Percentiles rank a stretch among this genome's conserved stretches.
Evolutionary conservation across 768 basidiomycete genomes (phyloP).

Genomic region (Leccinellum rugosiceps): DNA sequence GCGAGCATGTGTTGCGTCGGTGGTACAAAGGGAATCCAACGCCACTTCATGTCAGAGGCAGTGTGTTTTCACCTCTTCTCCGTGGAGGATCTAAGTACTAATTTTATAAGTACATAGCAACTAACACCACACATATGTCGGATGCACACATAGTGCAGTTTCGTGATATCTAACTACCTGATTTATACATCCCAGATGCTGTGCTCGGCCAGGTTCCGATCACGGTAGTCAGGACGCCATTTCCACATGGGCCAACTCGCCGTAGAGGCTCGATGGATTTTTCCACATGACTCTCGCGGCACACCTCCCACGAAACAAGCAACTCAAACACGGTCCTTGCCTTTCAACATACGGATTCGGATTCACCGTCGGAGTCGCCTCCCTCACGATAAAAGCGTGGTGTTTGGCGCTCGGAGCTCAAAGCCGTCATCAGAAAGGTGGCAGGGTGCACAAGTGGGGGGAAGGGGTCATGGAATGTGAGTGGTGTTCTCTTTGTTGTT

Average conservation of each 20-base stretch:
- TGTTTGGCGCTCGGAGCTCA: slow-evolving; percentile 47
- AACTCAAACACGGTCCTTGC: slow-evolving; percentile 64
- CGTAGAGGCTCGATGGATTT: background rate
- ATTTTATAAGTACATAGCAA: background rate
- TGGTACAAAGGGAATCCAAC: slow-evolving; percentile 41
- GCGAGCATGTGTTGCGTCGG: slow-evolving; percentile 55
- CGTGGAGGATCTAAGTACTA: slow-evolving; percentile 1
- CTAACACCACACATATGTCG: slow-evolving; percentile 63
- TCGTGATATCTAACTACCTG: slow-evolving; percentile 8
- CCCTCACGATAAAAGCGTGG: slow-evolving; percentile 47
- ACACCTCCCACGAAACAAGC: slow-evolving; percentile 56
- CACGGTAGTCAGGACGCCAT: slow-evolving; percentile 64
- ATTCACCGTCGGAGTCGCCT: slow-evolving; percentile 41
- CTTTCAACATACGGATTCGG: slow-evolving; percentile 61
- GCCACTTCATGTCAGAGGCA: slow-evolving; percentile 3
- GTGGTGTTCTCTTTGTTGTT: slow-evolving; percentile 17
- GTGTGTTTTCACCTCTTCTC: slow-evolving; percentile 3
- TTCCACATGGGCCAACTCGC: slow-evolving; percentile 34
- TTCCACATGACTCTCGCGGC: slow-evolving; percentile 42
- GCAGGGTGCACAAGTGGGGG: slow-evolving; percentile 53
- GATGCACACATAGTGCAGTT: slow-evolving; percentile 60
- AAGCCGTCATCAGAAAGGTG: slow-evolving; percentile 44
- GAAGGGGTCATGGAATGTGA: slow-evolving; percentile 64
- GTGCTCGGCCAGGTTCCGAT: slow-evolving; percentile 34
- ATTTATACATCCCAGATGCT: slow-evolving; percentile 1